Conservation (phyloP, 768 basidiomycete genomes). For the Lactifluus volemus region DNA sequence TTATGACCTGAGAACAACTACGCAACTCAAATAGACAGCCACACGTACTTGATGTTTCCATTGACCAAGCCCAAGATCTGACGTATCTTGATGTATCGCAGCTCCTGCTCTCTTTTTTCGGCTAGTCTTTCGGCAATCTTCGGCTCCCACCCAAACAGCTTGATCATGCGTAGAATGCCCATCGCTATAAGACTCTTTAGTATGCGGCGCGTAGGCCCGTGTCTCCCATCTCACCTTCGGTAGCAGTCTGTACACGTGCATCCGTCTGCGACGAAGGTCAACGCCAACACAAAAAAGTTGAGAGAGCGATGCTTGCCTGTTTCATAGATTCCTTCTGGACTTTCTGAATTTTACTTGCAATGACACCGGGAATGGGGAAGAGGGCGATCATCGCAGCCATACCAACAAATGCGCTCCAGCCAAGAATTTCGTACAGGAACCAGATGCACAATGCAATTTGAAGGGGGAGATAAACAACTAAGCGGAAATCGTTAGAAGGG, state of each 20-base stretch:
- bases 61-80: constrained; percentile 29
- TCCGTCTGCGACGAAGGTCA: constrained; percentile 30
- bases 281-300: background rate
- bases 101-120: constrained; percentile 33
- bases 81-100: constrained; percentile 29
- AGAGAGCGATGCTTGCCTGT: constrained; percentile 22
- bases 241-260: constrained; percentile 36
- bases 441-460: constrained; percentile 32
- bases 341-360: constrained; percentile 30
- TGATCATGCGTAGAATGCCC: constrained; percentile 38
- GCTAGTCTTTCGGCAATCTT: constrained; percentile 31
- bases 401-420: constrained; percentile 42
- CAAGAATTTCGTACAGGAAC: constrained; percentile 39
- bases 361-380: constrained; percentile 35
- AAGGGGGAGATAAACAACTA: constrained; percentile 32
- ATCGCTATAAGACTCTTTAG: constrained; percentile 23
- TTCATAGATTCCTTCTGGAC: constrained; percentile 35
- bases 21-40: background rate
- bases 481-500: background rate
- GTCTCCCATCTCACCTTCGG: constrained; percentile 28
- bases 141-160: constrained; percentile 57
- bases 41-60: constrained; percentile 26
- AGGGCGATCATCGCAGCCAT: constrained; percentile 32
- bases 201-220: background rate
- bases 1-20: background rate